Conservation (phyloP, 768 basidiomycete species). For the Phallus indusiatus region DNA sequence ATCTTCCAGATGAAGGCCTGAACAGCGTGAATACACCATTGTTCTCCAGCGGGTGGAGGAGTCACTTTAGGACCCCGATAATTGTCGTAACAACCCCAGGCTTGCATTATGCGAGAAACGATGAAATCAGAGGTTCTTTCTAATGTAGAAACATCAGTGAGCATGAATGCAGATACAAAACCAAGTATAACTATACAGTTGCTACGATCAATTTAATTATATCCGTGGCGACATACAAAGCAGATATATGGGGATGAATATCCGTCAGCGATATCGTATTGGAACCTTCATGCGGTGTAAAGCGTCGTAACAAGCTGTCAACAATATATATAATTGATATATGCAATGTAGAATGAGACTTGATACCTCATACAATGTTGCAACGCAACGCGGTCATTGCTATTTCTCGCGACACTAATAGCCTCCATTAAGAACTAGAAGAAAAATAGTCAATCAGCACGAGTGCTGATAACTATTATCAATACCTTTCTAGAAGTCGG, state of each 20-base stretch:
- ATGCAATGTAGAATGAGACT: neutral
- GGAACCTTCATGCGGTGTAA: slow-evolving; percentile 40
- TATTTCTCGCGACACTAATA: slow-evolving; percentile 64
- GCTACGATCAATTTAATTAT: slow-evolving; percentile 60
- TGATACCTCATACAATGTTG: slow-evolving; percentile 70
- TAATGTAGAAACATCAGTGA: slow-evolving; percentile 18
- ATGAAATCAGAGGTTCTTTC: slow-evolving; percentile 62
- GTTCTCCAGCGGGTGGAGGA: slow-evolving; percentile 42
- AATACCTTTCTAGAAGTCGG: slow-evolving; percentile 58
- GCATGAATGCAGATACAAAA: neutral
- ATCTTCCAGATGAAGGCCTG: slow-evolving; percentile 66
- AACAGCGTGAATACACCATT: slow-evolving; percentile 66
- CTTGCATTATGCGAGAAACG: slow-evolving; percentile 64
- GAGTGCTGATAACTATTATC: neutral
- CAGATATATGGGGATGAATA: slow-evolving; percentile 67
- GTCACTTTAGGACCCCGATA: slow-evolving; percentile 38
- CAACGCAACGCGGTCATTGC: slow-evolving; percentile 59
- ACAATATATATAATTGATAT: slow-evolving; percentile 1
- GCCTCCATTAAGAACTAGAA: slow-evolving; percentile 65
- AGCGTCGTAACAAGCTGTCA: slow-evolving; percentile 58
- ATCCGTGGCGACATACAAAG: slow-evolving; percentile 68
- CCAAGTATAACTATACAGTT: slow-evolving; percentile 32
- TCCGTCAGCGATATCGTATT: slow-evolving; percentile 51
- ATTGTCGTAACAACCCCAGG: slow-evolving; percentile 52
- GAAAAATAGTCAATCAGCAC: neutral